Percentiles rank a stretch among this genome's conserved stretches.
Conservation (phyloP, 495 filamentous ascomycete species). For the Aspergillus diversus region DNA sequence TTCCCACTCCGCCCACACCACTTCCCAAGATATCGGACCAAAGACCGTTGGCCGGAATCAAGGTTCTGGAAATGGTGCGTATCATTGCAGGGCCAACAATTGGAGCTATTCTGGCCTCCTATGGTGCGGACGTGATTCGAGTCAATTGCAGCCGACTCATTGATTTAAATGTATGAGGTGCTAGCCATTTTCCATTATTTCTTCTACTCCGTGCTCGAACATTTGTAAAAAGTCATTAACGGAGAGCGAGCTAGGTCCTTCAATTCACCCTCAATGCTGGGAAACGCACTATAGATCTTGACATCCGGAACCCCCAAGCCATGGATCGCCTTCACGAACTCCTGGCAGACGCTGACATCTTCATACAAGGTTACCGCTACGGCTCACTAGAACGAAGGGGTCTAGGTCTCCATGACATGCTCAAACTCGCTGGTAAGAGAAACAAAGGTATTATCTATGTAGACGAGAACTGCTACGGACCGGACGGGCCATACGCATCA, state of each 20-base stretch:
- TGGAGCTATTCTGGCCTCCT: slow-evolving; percentile 55
- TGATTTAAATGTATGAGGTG: slow-evolving; percentile 42
- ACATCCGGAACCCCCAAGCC: slow-evolving; percentile 50
- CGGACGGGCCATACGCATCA: slow-evolving; percentile 35
- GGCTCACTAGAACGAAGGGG: slow-evolving; percentile 55
- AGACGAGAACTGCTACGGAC: slow-evolving; percentile 67
- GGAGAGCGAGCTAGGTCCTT: slow-evolving; percentile 33
- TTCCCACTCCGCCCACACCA: slow-evolving; percentile 25
- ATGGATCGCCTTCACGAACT: slow-evolving; percentile 45
- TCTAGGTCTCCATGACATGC: slow-evolving; percentile 51
- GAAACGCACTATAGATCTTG: slow-evolving; percentile 57
- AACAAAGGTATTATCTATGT: slow-evolving; percentile 65
- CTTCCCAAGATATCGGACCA: slow-evolving; percentile 20
- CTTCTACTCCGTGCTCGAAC: not conserved
- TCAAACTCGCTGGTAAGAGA: slow-evolving; percentile 46
- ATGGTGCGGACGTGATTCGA: slow-evolving; percentile 64
- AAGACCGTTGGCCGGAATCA: slow-evolving; percentile 59
- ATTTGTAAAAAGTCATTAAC: not conserved
- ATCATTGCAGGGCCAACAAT: slow-evolving; percentile 65
- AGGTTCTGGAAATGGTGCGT: slow-evolving; percentile 62
- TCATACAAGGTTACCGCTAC: slow-evolving; percentile 61
- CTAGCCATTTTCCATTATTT: not conserved
- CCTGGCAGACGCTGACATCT: slow-evolving; percentile 57
- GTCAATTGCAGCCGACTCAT: slow-evolving; percentile 58
- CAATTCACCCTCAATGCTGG: slow-evolving; percentile 53